Percentiles rank a stretch among this genome's conserved stretches.
Conservation (phyloP, 306 rosid species). For the Coriaria nepalensis region DNA sequence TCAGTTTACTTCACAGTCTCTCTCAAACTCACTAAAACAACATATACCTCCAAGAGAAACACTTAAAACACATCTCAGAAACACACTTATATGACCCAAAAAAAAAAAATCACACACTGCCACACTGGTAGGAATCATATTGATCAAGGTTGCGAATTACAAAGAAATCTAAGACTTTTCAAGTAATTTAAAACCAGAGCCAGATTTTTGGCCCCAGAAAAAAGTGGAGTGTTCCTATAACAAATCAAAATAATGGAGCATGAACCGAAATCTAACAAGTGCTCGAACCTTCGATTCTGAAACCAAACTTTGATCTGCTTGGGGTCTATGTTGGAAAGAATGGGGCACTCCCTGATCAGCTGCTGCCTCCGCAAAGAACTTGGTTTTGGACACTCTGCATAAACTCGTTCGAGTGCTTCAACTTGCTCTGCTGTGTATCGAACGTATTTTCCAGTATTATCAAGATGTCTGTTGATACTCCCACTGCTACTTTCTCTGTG, state of each 20-base stretch:
- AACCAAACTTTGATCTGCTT: conserved; percentile 99
- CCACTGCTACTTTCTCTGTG: conserved; percentile 87
- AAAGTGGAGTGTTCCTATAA: too few relatives aligned
- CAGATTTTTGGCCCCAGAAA: too few relatives aligned
- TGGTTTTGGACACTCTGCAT: conserved; percentile 94
- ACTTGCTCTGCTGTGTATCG: conserved; percentile 94
- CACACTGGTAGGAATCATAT: too few relatives aligned
- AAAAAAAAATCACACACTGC: too few relatives aligned
- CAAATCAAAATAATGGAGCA: too few relatives aligned
- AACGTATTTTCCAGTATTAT: conserved; percentile 66
- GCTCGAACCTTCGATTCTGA: conserved; percentile 72
- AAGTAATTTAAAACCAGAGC: too few relatives aligned
- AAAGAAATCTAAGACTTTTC: too few relatives aligned
- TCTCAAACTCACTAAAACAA: too few relatives aligned
- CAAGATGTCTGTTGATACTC: conserved; percentile 57
- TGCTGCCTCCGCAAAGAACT: conserved; percentile 87
- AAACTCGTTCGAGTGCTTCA: conserved; percentile 85
- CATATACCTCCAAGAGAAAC: too few relatives aligned
- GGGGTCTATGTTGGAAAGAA: conserved; percentile 82
- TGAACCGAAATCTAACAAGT: neutral
- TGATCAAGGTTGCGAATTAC: too few relatives aligned
- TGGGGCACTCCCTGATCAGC: conserved; percentile 83
- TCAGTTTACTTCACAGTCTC: neutral
- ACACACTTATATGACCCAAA: too few relatives aligned
- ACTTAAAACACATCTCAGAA: too few relatives aligned